Evolutionary conservation across 2,329 filamentous ascomycete genomes (phyloP), one percentile per base, ranked within the genome.

Genomic region (Pseudocercospora fuligena): DNA sequence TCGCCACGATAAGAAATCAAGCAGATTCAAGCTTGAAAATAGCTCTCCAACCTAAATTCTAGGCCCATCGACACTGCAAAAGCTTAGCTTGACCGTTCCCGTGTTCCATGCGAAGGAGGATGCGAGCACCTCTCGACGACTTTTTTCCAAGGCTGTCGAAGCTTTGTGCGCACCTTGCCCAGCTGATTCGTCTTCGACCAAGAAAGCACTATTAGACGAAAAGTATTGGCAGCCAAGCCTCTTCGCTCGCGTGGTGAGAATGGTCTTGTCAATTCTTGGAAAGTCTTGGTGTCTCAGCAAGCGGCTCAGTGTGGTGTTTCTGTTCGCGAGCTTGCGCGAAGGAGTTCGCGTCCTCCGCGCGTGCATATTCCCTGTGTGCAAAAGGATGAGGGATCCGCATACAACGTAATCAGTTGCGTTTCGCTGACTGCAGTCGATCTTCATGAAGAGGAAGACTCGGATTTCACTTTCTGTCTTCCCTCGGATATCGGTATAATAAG

Each of bases 1-100:
- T 59, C 53, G 64, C 64, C 54, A 60, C 61, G 60, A 66, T 66
- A 66, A 63, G 25, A 25, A 56, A 8, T 19, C 16, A 43, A 43
- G 16, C 16, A 43, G 40, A 43, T 7, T 43, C 51, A 56, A 56
- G 64, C 64, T 66, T 66, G 54, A 66, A 63, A 63, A 60, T 66
- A 66, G 64, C 64, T 66, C 60, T 59, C 19, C 43, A 63, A 40
- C 56, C 61, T 54, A 66, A 66, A 46, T 19, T 31, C 33, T 31
- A 61, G 49, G 49, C 49, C 58, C 27, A 40, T 43, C 57, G 53
- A 49, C 33, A 33, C 59, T 25, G 64, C 21, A 56, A 63, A 66
- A 66, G 64, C 64, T 66, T 66, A 56, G 51, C 51, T 19, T 56
- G 51, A 56, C 51, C 27, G 16, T 16, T 56, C 25, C 51, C 51